A percentile compares a stretch with the other conserved stretches of the same genome.
Conservation (phyloP, 495 filamentous ascomycete species). For the Lasiosphaeris hirsuta region DNA sequence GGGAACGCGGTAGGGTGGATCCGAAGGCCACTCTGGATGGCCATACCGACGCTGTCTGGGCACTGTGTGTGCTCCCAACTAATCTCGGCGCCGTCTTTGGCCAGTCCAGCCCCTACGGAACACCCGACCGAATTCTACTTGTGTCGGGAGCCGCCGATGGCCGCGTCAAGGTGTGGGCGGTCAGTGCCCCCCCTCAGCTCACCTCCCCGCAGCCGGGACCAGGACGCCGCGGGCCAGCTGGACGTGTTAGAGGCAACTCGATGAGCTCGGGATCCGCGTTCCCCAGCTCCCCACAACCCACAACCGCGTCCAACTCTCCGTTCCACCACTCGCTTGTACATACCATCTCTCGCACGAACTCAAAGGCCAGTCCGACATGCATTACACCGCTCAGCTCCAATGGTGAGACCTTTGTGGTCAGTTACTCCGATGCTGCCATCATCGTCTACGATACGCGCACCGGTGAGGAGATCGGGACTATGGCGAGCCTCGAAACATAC, state of each 20-base stretch:
- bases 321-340: conserved; percentile 70
- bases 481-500: conserved; percentile 91
- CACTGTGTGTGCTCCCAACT: conserved; percentile 87
- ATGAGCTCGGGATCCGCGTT: conserved; percentile 89
- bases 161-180: conserved; percentile 87
- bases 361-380: conserved; percentile 76
- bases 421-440: conserved; percentile 84
- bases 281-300: conserved; percentile 86
- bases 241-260: conserved; percentile 80
- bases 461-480: conserved; percentile 85
- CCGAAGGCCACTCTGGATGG: conserved; percentile 93
- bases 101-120: conserved; percentile 63
- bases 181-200: conserved; percentile 84
- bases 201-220: conserved; percentile 64
- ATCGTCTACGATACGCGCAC: conserved; percentile 88
- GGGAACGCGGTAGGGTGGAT: conserved; percentile 91
- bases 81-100: conserved; percentile 76
- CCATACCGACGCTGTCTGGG: conserved; percentile 94
- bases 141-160: conserved; percentile 91
- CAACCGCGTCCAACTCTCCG: conserved; percentile 60
- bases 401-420: conserved; percentile 93
- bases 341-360: conserved; percentile 68
- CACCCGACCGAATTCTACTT: conserved; percentile 79
- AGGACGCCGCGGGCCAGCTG: conserved; percentile 66
- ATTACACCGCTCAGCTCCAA: conserved; percentile 80